phyloP scores from a whole-genome alignment of 331 rosid species.

The Pyrus hybrid region DNA sequence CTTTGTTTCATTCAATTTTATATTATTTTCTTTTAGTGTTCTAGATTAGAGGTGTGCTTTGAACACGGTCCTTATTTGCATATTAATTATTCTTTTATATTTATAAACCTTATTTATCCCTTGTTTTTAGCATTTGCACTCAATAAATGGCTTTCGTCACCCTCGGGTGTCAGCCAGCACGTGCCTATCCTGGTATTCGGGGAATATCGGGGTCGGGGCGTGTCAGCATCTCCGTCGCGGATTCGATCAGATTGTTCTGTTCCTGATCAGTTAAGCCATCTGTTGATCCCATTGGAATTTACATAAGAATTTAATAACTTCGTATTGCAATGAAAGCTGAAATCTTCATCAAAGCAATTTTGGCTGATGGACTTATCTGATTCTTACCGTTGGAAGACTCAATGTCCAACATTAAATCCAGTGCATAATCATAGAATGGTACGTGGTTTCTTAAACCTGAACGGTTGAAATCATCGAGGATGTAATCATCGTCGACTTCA shows the following conservation, averaged over 20 bases:
- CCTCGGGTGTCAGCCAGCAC: too few species aligned
- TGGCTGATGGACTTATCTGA: not conserved
- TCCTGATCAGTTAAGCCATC: slow-evolving; percentile 17
- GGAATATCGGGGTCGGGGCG: too few species aligned
- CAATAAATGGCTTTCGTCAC: too few species aligned
- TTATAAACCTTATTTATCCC: too few species aligned
- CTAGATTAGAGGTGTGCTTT: too few species aligned
- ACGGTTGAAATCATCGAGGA: slow-evolving; percentile 24
- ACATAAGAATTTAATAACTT: not conserved
- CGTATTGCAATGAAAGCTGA: not conserved
- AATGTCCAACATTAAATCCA: slow-evolving; percentile 18
- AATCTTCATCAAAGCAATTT: not conserved
- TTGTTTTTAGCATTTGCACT: too few species aligned
- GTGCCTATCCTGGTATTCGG: too few species aligned
- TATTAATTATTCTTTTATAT: too few species aligned
- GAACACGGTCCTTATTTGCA: too few species aligned
- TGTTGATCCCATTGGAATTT: not conserved
- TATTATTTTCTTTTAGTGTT: too few species aligned
- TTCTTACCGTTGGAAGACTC: slow-evolving; percentile 23
- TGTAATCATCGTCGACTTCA: slow-evolving; percentile 15
- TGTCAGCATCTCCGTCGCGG: slow-evolving; percentile 18
- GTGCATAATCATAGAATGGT: slow-evolving; percentile 18
- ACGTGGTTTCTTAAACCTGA: slow-evolving; percentile 17
- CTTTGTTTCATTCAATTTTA: too few species aligned
- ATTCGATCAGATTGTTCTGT: slow-evolving; percentile 10